Base-by-base conservation (phyloP, 202 grass and related monocot genomes). In the Musa balbisiana region DNA sequence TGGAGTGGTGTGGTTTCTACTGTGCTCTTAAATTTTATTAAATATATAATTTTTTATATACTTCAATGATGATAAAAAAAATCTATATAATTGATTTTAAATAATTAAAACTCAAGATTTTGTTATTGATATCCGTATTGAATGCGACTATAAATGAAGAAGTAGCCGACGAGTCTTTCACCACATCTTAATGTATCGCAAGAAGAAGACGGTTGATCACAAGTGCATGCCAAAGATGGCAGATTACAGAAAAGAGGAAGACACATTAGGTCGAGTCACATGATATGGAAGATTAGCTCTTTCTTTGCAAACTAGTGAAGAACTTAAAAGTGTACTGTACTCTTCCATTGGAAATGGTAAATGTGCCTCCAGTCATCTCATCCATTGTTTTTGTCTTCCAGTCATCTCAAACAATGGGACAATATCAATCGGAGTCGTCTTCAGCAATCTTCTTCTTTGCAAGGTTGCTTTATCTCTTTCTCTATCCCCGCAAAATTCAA, bases 401-500 rank as follows among this genome's bases (percentile, higher is more conserved):
- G n/a, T n/a, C n/a, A n/a, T n/a, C 51, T 86, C 89, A 79, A 97
- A 97, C 87, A 75, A 91, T 52, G 93, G 88, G 90, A 89, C 90
- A 17, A 84, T 97, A 24, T 97, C 93, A 69, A 92, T 97, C 89
- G 69, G 93, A 51, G 93, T 60, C 86, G 93, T 97, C 53, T 91
- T 92, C 20, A 88, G 33, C 0, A 43, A 90, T 43, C 33, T 43
- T 43, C 82, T 97, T 92, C 82, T 89, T 97, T n/a, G 90, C 90
- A 63, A 97, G 90, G 25, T 55, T 80, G 76, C 87, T 97, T 27
- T 77, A 92, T 85, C 54, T 83, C 85, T 84, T 97, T 91, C 84
- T 97, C 93, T 64, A 97, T 91, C 27, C 89, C 93, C 51, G 90
- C 89, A 81, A 91, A 92, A 69, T 90, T 90, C 93, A 97, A 88